A percentile compares a stretch with the other conserved stretches of the same genome.
Conservation (phyloP, 331 rosid genomes). For the Rhamnella rubrinervis region DNA sequence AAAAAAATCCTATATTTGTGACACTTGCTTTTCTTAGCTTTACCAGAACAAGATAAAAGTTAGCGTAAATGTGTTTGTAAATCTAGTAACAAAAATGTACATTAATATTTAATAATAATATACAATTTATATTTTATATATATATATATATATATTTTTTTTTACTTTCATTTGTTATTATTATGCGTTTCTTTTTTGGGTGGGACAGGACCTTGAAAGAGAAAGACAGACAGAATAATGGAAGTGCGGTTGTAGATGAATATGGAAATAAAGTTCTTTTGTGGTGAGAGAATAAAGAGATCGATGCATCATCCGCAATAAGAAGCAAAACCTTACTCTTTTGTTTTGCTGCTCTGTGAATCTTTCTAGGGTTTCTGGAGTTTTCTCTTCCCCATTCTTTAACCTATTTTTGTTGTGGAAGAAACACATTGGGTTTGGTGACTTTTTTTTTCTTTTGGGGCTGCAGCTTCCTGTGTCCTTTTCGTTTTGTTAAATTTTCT, state of each 20-base stretch:
- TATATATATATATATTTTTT: no score
- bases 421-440: neutral
- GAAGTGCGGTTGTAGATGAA: slow-evolving; percentile 19
- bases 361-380: slow-evolving; percentile 44
- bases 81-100: neutral
- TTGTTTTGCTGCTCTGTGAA: neutral
- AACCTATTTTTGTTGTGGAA: neutral
- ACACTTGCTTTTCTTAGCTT: neutral
- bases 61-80: neutral
- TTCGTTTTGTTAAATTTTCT: no score
- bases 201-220: slow-evolving; percentile 11
- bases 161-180: neutral
- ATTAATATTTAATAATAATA: neutral
- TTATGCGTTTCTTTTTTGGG: slow-evolving; percentile 9
- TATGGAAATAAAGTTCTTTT: slow-evolving; percentile 16
- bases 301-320: neutral
- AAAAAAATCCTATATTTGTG: neutral
- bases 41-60: slow-evolving; percentile 24
- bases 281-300: slow-evolving; percentile 25
- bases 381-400: slow-evolving; percentile 1
- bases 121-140: no score
- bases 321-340: neutral
- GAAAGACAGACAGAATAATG: slow-evolving; percentile 25
- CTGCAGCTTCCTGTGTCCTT: no score
- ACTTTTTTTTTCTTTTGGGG: neutral